These are phyloP conservation scores for Stachybotrys chlorohalonatus DNA, from an alignment of 2,329 filamentous ascomycete species.

Conservation along the genomic window DNA sequence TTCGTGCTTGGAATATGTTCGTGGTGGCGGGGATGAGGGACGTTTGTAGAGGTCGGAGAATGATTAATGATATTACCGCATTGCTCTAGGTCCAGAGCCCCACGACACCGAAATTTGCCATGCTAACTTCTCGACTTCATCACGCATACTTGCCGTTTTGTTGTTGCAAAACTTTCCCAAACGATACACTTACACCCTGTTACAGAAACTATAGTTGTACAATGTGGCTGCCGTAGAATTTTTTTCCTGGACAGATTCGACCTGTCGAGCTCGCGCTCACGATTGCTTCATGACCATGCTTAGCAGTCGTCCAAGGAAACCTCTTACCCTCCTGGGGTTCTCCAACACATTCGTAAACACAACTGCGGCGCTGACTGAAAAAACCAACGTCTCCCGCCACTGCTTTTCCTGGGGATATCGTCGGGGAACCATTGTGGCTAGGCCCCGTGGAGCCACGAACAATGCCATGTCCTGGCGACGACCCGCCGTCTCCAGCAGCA, in stretches of 20 bases:
- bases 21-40: slow-evolving; percentile 26
- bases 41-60: not conserved
- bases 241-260: not conserved
- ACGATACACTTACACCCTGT: too few relatives aligned
- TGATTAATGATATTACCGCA: too few relatives aligned
- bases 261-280: not conserved
- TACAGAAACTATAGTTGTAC: not conserved
- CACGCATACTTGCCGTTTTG: too few relatives aligned
- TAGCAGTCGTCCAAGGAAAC: slow-evolving; percentile 57
- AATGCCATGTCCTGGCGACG: slow-evolving; percentile 67
- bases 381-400: slow-evolving; percentile 58
- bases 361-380: slow-evolving; percentile 59
- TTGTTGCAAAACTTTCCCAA: too few relatives aligned
- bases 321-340: slow-evolving; percentile 53
- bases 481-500: slow-evolving; percentile 58
- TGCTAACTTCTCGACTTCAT: too few relatives aligned
- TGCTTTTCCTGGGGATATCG: slow-evolving; percentile 53
- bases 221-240: not conserved
- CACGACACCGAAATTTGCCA: too few relatives aligned
- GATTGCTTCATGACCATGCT: slow-evolving; percentile 34
- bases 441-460: slow-evolving; percentile 71
- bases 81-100: too few relatives aligned
- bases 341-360: slow-evolving; percentile 61
- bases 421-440: slow-evolving; percentile 65
- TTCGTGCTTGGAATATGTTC: slow-evolving; percentile 60